Percentiles rank a stretch among this genome's conserved stretches.
phyloP scores from a whole-genome alignment of 2,329 filamentous ascomycete species.

The Fusarium agapanthi region DNA sequence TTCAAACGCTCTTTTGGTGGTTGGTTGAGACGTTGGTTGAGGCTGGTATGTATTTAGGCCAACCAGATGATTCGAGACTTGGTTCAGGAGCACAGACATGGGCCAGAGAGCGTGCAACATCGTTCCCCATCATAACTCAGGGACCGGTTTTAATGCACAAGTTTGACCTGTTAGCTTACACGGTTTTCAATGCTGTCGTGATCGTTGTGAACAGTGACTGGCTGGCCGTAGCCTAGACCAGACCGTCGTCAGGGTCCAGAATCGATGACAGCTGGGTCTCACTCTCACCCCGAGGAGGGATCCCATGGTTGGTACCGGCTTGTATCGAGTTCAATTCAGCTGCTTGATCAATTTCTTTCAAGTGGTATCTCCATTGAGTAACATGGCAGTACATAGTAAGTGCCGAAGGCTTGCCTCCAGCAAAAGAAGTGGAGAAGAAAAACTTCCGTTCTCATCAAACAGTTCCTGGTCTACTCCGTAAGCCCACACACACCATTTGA shows the following conservation, averaged over 20 bases:
- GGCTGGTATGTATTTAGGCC: not conserved
- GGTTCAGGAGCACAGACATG: constrained; percentile 11
- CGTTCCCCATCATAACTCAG: not conserved
- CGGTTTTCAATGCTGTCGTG: constrained; percentile 10
- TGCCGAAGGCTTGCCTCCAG: not conserved
- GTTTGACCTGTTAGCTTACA: constrained; percentile 31
- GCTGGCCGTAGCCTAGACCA: constrained; percentile 4
- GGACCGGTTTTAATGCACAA: constrained; percentile 3
- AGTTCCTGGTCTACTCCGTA: not conserved
- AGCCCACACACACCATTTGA: not conserved
- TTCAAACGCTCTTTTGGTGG: not conserved
- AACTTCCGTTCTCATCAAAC: not conserved
- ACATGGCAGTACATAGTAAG: not conserved
- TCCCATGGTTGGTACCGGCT: not conserved
- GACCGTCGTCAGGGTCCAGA: not conserved
- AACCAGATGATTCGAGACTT: not conserved
- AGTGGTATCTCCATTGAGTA: not conserved
- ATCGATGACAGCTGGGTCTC: not conserved
- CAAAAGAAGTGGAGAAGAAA: too few species aligned
- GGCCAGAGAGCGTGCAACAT: not conserved
- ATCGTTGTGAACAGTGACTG: constrained; percentile 1
- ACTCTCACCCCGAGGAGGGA: not conserved
- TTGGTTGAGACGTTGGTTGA: constrained; percentile 7
- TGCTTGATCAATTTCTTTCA: not conserved
- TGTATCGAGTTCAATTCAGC: not conserved